A percentile compares a stretch with the other conserved stretches of the same genome.
These are phyloP conservation scores for Mycena metata DNA, from an alignment of 768 basidiomycete species.

Conservation along the genomic window DNA sequence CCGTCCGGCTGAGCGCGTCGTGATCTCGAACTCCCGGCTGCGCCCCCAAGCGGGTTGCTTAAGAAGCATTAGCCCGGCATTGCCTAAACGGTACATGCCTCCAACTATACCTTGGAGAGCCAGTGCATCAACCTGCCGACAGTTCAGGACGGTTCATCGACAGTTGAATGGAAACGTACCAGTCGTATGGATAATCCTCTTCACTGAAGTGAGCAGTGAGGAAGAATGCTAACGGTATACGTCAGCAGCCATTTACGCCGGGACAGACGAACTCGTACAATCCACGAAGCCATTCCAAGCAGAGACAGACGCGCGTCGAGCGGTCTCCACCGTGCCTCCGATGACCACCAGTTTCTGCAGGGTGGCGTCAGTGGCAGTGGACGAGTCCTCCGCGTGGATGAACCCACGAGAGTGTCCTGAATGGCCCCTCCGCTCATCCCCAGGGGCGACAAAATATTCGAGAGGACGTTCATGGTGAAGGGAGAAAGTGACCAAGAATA, in stretches of 20 bases:
- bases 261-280: constrained; percentile 61
- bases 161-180: constrained; percentile 57
- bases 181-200: constrained; percentile 90
- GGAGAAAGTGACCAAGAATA: constrained; percentile 52
- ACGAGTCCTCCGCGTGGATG: neutral
- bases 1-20: constrained; percentile 79
- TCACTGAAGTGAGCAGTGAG: constrained; percentile 90
- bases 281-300: constrained; percentile 94
- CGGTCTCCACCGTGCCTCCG: constrained; percentile 90
- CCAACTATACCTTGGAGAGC: constrained; percentile 76
- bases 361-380: constrained; percentile 28
- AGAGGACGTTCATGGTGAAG: constrained; percentile 75
- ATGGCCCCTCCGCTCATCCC: constrained; percentile 77
- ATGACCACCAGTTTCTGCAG: constrained; percentile 89
- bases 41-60: constrained; percentile 94
- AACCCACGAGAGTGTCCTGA: constrained; percentile 81
- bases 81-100: constrained; percentile 14
- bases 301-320: constrained; percentile 82
- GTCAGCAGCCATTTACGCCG: constrained; percentile 1
- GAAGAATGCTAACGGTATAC: constrained; percentile 74
- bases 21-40: constrained; percentile 91
- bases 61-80: constrained; percentile 34
- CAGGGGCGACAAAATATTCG: constrained; percentile 78
- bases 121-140: constrained; percentile 87
- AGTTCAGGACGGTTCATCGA: constrained; percentile 20